Evolutionary conservation across 2,329 filamentous ascomycete species (phyloP), one percentile per base, ranked within the genome.

Genomic region (Penicillium sp.): DNA sequence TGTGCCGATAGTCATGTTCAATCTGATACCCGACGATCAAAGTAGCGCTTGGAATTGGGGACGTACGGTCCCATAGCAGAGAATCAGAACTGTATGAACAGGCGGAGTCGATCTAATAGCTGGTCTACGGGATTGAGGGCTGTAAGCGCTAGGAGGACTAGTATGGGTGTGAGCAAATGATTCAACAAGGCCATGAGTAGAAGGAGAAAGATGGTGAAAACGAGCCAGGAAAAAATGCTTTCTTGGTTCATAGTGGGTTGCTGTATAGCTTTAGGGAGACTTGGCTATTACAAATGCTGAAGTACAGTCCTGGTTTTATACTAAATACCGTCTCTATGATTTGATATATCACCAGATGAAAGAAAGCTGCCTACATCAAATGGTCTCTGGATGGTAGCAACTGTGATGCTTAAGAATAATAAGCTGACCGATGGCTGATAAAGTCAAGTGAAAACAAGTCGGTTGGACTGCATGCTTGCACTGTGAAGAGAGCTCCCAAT

Each of bases 21-120:
- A 59, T 7, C 33, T 57, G 36, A 53, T 57, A 27, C 41, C 53
- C 1, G 57, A 59, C 10, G 57, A 59, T 15, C 53, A 59, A 15
- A 57, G 39, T 39, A 53, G 42, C 19, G 39, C 44, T 23, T 59
- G 53, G 57, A 59, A 57, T 10, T 59, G 53, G 57, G 57, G 57
- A 6, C 48, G 57, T 21, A 42, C 53, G 8, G 44, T 43, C 5
- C 36, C 57, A 5, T 55, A 41, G 7, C 2, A 4, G 4, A 21
- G 6, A n/a, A 35, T 38, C 7, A 49, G 15, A 19, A 13, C 7
- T 38, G 21, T 38, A 38, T 49, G 21, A 49, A 27, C 21, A 33
- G 33, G 10, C 17, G 33, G 6, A 38, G 1, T 38, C 15, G 47
- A 38, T 38, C 0, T 33, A 27, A 7, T 13, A 38, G 21, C 21